Base-by-base conservation (phyloP, 1,139 yeast species). In the Meyerozyma carpophila region DNA sequence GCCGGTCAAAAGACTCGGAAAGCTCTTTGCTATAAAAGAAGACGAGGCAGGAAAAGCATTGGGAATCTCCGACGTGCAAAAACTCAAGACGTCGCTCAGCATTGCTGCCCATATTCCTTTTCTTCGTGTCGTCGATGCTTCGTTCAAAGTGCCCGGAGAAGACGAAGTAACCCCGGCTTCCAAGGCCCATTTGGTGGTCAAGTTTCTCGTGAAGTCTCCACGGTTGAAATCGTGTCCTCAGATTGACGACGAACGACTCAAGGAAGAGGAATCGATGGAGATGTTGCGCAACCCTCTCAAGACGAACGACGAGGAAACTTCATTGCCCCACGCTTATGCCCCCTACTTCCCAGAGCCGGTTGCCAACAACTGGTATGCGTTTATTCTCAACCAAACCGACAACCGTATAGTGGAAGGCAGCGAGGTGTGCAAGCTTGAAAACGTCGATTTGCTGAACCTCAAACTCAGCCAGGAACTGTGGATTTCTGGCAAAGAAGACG, bases 101-200 rank as follows among this genome's bases (percentile, higher is more conserved):
- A 75, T 83, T 44, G 96, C 94, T 2, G 59, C 75, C 6, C 70
- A 73, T 42, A 79, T 89, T 37, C 97, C 98, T 37, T 67, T 73
- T 39, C 66, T 93, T 46, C 81, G 86, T 54, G 69, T 91, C 18
- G 53, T 90, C 37, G 80, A 79, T 43, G 83, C 95, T 39, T 80
- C 77, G 46, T 89, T 91, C 65, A 77, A 79, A 50, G 96, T 91
- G 37, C 95, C 96, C 3, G 98, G 98, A 32, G 98, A 91, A 67
- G 63, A 68, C 25, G 70, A 73, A 31, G 85, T 93, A 10, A 79
- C 95, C 3, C 95, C 97, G 31, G 63, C 68, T 40, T 79, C 98
- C 2, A 79, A 77, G 47, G 81, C 89, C 9, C 91, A 88, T 60
- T 68, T 94, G 49, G 81, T 82, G 26, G 54, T 94, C 36, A 89